Base-by-base conservation (phyloP, 2,329 filamentous ascomycete genomes). In the Trichoderma pleuroti region DNA sequence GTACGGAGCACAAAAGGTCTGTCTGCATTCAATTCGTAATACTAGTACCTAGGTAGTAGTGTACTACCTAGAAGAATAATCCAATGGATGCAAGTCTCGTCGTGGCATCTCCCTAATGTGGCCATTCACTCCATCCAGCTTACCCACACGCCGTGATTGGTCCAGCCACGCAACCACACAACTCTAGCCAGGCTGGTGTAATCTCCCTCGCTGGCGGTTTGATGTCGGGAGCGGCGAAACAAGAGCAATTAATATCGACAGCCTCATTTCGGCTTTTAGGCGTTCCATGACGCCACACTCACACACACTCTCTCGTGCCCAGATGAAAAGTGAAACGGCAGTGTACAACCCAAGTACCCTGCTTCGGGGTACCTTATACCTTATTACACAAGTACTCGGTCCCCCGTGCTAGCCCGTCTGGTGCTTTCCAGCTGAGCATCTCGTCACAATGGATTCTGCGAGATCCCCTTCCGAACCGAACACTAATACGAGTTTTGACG, bases 401-500 rank as follows among this genome's bases (percentile, higher is more conserved):
- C 14, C 10, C 10, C 32, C 32, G 36, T 39, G 39, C 59, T 62
- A 62, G 16, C 34, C 34, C 24, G 16, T 39, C 34, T 62, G 59
- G 59, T 62, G 57, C 57, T 34, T 34, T 34, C 18, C 57, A 61
- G 57, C 57, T 61, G 32, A 16, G 21, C 32, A 26, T 21, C 32
- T 26, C 21, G 32, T 36, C 30, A 18, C 46, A 49, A 49, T 39
- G 4, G 62, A 21, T 32, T 59, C n/a, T n/a, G 56, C 56, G 56
- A 59, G 56, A 59, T 59, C 56, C 63, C 46, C 26, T 59, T 59
- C 56, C 30, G 46, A 52, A 24, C 63, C 63, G 63, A 66, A 66
- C 63, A 66, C 63, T 66, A 57, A 66, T 66, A 66, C 63, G 63
- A 52, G 63, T 57, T 42, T 42, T 66, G 63, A 66, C 63, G 11